These are phyloP conservation scores for Metarhizium rileyi DNA, from an alignment of 2,329 filamentous ascomycete genomes.

Conservation along the genomic window DNA sequence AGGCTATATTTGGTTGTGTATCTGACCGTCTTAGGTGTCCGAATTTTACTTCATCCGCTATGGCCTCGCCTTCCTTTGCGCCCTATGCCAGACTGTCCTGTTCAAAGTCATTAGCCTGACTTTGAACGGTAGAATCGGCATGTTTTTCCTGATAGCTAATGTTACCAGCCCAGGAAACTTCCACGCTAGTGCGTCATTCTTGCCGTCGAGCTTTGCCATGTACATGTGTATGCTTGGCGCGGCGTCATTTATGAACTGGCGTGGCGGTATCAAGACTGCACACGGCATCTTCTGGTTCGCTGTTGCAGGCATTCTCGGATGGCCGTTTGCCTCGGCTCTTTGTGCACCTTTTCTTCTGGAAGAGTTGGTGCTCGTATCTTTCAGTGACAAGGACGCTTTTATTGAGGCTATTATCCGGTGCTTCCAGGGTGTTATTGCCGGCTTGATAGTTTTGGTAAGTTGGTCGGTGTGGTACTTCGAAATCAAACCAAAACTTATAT, in stretches of 20 bases:
- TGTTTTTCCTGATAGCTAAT: conserved; percentile 72
- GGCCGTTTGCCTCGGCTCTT: conserved; percentile 86
- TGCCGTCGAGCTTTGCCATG: conserved; percentile 96
- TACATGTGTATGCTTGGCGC: conserved; percentile 81
- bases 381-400: conserved; percentile 48
- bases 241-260: conserved; percentile 85
- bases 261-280: conserved; percentile 66
- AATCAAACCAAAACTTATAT: background rate
- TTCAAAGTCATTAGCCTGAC: conserved; percentile 68
- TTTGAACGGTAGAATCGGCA: conserved; percentile 72
- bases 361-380: conserved; percentile 51
- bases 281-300: conserved; percentile 87
- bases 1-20: background rate
- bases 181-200: conserved; percentile 74
- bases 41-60: conserved; percentile 87
- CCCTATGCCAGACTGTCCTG: conserved; percentile 71
- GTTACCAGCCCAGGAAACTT: conserved; percentile 85
- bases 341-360: conserved; percentile 73
- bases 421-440: conserved; percentile 56
- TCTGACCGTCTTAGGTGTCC: conserved; percentile 31
- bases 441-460: conserved; percentile 59
- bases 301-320: conserved; percentile 74
- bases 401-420: conserved; percentile 52
- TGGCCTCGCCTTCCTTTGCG: conserved; percentile 64
- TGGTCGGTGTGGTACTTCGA: background rate